Evolutionary conservation across 768 basidiomycete genomes (phyloP), one percentile per base, ranked within the genome.

Genomic region (Russula sp.): DNA sequence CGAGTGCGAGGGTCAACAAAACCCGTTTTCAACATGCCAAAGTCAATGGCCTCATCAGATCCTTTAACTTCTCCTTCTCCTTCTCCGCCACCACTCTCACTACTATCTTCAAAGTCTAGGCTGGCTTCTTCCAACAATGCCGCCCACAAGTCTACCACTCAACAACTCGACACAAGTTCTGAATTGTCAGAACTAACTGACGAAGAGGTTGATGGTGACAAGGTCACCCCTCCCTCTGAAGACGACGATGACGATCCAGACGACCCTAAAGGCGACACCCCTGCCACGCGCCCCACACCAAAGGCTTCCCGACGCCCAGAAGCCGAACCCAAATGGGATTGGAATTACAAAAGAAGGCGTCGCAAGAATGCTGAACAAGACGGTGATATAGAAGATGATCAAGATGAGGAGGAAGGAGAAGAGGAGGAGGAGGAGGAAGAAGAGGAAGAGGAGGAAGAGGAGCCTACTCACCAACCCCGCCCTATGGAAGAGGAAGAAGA

Each of bases 101-200:
- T 70, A 44, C 74, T 48, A 49, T 70, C 47, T 63, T 65, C 58
- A 14, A 49, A 61, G 10, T 48, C 60, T 39, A 53, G 65, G 62
- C 48, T 70, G 32, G 34, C 69, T 68, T 61, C 67, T 27, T 39
- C 66, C 7, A 18, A 58, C 31, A 18, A 64, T 27, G 70, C 62
- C 62, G 72, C 71, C 65, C 75, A 71, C 62, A 74, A 67, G 50
- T 51, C 58, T 4, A 50, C 63, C 69, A 62, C 75, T 75, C 59
- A 78, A 75, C 44, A 56, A 42, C 77, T 86, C 65, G 83, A 85
- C 76, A 79, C 74, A 67, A 88, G 83, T 73, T 90, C 89, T 6
- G 89, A 91, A 75, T 82, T 91, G 63, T 90, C 88, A 48, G 89
- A 89, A 72, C 83, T 91, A 71, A 91, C 89, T 16, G 89, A 91